phyloP scores from a whole-genome alignment of 208 protist species.

The Leishmania arabica region DNA sequence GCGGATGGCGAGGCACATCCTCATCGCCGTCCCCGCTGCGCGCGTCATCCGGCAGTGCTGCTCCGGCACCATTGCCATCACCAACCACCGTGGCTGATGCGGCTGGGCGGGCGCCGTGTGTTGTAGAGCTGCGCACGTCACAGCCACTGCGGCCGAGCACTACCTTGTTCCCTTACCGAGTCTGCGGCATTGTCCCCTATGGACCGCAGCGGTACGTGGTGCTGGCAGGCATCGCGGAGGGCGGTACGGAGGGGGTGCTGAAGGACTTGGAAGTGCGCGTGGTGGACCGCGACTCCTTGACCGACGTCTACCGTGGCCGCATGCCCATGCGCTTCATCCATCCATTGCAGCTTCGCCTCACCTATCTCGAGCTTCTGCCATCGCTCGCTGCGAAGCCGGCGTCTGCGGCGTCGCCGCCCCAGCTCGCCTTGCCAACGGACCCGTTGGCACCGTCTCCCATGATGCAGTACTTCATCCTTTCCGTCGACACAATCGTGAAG shows the following conservation, averaged over 20 bases:
- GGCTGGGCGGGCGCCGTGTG: conserved; percentile 1
- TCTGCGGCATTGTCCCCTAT: conserved; percentile 71
- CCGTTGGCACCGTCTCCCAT: conserved; percentile 16
- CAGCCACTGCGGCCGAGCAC: conserved; percentile 25
- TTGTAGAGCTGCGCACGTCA: conserved; percentile 15
- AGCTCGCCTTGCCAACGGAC: neutral
- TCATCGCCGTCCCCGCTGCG: neutral
- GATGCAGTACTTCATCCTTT: conserved; percentile 59
- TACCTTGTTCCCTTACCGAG: conserved; percentile 45
- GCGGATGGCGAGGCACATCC: neutral
- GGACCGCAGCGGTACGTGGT: conserved; percentile 54
- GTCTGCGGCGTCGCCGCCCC: neutral
- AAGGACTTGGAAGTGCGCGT: conserved; percentile 72
- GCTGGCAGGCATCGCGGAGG: conserved; percentile 43
- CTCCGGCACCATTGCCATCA: neutral
- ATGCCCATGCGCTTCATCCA: conserved; percentile 55
- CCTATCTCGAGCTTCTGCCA: conserved; percentile 19
- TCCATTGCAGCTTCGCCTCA: conserved; percentile 64
- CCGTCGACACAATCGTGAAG: conserved; percentile 54
- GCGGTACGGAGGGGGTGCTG: conserved; percentile 37
- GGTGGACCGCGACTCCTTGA: conserved; percentile 51
- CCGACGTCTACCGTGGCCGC: conserved; percentile 56
- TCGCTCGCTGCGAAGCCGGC: neutral
- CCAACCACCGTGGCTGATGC: neutral
- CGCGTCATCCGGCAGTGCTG: neutral